These are phyloP conservation scores for Dactylorhiza incarnata DNA, from an alignment of 106 monocot genomes.

Conservation along the genomic window DNA sequence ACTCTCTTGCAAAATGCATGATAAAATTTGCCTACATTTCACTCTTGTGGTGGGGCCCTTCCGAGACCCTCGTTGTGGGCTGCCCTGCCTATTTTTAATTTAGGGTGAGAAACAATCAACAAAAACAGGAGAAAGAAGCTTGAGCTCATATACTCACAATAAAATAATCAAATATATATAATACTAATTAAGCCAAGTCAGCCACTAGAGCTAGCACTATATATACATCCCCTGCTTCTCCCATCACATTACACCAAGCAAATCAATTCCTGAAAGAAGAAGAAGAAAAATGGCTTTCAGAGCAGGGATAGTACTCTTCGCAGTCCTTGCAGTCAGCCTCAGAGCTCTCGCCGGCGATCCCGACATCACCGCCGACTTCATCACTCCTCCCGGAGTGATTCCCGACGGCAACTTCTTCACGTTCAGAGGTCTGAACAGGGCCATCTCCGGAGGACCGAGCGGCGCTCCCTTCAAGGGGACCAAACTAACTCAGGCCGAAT, in stretches of 20 bases:
- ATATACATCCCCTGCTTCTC: background rate
- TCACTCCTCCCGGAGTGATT: background rate
- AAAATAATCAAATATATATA: too few relatives aligned
- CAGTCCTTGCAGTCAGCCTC: background rate
- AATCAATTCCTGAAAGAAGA: background rate
- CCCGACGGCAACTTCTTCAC: slow-evolving; percentile 17
- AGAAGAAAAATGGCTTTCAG: background rate
- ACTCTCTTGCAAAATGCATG: too few relatives aligned
- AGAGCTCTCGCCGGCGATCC: slow-evolving; percentile 10
- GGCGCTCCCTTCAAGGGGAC: slow-evolving; percentile 3
- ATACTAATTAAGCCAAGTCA: too few relatives aligned
- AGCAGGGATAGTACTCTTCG: background rate
- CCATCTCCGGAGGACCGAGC: background rate
- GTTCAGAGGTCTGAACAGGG: slow-evolving; percentile 4
- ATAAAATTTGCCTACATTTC: too few relatives aligned
- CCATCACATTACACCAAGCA: background rate
- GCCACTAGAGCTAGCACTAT: too few relatives aligned
- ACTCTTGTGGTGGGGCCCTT: too few relatives aligned
- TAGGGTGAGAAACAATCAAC: too few relatives aligned
- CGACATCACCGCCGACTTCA: slow-evolving; percentile 15
- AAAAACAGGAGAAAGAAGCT: too few relatives aligned
- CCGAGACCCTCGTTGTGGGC: too few relatives aligned
- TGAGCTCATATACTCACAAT: too few relatives aligned
- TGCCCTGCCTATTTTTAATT: too few relatives aligned
- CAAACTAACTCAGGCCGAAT: slow-evolving; percentile 5